A percentile compares a stretch with the other conserved stretches of the same genome.
Evolutionary conservation across 305 asterid genomes (phyloP).

Genomic region (Solanum hybrid): DNA sequence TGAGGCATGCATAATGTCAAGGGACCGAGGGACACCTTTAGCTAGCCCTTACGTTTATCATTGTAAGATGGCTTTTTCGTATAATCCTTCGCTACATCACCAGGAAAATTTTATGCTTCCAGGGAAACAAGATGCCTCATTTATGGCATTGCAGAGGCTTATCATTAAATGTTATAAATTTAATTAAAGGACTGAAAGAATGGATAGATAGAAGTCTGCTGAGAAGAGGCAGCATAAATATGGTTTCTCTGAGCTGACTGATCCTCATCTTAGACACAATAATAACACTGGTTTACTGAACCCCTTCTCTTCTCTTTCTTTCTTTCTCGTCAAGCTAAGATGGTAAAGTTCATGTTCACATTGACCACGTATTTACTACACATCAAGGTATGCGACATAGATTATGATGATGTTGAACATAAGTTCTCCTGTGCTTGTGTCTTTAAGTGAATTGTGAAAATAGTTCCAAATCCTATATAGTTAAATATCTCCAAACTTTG

Average conservation of each 20-base stretch:
- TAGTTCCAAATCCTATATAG: background rate
- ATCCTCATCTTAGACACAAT: background rate
- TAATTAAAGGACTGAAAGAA: background rate
- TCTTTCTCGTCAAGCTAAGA: background rate
- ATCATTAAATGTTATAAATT: background rate
- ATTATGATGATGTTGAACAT: background rate
- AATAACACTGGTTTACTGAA: background rate
- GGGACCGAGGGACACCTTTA: background rate
- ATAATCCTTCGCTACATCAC: background rate
- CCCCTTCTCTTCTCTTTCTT: background rate
- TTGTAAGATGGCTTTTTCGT: background rate
- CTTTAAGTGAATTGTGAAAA: background rate
- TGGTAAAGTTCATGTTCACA: background rate
- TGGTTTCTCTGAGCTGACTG: background rate
- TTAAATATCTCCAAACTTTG: background rate
- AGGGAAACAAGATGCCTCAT: background rate
- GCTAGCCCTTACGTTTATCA: background rate
- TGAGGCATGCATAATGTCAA: background rate
- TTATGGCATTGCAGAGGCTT: background rate
- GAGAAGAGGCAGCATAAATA: background rate
- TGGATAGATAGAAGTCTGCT: background rate
- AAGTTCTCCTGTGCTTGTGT: background rate
- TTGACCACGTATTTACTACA: background rate
- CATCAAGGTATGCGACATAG: background rate
- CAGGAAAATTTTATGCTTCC: background rate